These are phyloP conservation scores for Microascus cirrosus DNA, from an alignment of 2,329 filamentous ascomycete species.

Conservation along the genomic window DNA sequence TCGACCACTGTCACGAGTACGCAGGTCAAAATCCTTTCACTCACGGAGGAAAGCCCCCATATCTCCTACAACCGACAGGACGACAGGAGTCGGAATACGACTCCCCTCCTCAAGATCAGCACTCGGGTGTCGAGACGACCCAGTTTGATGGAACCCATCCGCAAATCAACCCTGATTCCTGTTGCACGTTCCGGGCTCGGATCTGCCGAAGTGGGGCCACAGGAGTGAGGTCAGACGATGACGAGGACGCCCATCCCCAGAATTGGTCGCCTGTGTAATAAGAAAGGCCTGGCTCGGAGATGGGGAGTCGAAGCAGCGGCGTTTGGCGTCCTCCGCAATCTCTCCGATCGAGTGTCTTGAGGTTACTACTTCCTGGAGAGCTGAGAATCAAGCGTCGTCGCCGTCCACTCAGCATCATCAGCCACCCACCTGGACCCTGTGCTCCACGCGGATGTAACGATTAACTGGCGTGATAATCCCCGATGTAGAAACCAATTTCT, in stretches of 20 bases:
- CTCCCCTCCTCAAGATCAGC: not conserved
- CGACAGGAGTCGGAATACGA: not conserved
- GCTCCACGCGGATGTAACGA: not conserved
- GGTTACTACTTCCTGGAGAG: not conserved
- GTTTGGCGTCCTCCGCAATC: not conserved
- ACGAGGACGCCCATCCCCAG: not conserved
- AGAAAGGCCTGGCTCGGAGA: too few species aligned
- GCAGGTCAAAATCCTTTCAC: not conserved
- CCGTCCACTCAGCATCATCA: not conserved
- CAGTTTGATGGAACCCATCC: not conserved
- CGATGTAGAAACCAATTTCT: not conserved
- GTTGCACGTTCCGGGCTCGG: not conserved
- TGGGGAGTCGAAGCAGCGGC: too few species aligned
- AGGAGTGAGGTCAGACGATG: not conserved
- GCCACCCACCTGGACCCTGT: not conserved
- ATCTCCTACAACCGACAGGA: too few species aligned
- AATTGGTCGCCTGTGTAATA: not conserved
- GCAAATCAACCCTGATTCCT: not conserved
- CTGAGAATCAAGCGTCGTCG: not conserved
- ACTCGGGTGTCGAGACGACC: not conserved
- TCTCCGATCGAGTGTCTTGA: not conserved
- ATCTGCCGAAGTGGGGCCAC: not conserved
- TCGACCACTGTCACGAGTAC: too few species aligned
- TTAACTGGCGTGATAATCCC: not conserved
- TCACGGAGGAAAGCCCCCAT: too few species aligned